Evolutionary conservation across 2,329 filamentous ascomycete species (phyloP), one percentile per base, ranked within the genome.

Genomic region (Trichoderma oligosporum): DNA sequence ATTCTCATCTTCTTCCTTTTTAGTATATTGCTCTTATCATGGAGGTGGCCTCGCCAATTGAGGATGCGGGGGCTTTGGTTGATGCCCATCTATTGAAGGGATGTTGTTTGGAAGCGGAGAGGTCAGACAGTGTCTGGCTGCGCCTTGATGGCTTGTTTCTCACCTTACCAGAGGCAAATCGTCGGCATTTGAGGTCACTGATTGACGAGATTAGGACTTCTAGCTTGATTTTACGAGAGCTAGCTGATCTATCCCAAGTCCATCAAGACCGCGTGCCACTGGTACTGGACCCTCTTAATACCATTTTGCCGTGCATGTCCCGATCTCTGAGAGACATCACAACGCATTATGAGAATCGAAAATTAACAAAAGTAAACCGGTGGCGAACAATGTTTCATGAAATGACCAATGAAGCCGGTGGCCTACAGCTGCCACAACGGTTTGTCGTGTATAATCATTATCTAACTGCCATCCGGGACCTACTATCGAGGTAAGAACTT

Each of bases 341-440:
- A 38, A 60, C 58, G 7, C 76, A 76, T 66, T 78, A 82, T 63
- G 76, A 82, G 31, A 78, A 84, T 64, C 76, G 72, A 33, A 73
- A 72, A 4, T 61, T 78, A 39, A 71, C 73, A 16, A 77, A 75
- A 54, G 74, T 78, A 60, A 70, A 74, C 33, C 76, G 82, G 54
- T 86, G 83, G 83, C 75, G 77, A 39, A 76, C 75, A 62, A 84
- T 85, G 81, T 82, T 79, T 64, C 75, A 83, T 66, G 69, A 72
- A 4, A 76, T 85, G 75, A 76, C 74, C 7, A 73, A 78, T 22
- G 80, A 85, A 64, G 76, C 76, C 3, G 76, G 73, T 2, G 79
- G 78, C 0, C 74, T 82, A 29, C 71, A 73, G 5, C 69, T 86
- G 1, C 76, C 77, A 1, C 76, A 78, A 14, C 73, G 82, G 6